phyloP scores from a whole-genome alignment of 495 filamentous ascomycete species.

The Ramalina peruviana region DNA sequence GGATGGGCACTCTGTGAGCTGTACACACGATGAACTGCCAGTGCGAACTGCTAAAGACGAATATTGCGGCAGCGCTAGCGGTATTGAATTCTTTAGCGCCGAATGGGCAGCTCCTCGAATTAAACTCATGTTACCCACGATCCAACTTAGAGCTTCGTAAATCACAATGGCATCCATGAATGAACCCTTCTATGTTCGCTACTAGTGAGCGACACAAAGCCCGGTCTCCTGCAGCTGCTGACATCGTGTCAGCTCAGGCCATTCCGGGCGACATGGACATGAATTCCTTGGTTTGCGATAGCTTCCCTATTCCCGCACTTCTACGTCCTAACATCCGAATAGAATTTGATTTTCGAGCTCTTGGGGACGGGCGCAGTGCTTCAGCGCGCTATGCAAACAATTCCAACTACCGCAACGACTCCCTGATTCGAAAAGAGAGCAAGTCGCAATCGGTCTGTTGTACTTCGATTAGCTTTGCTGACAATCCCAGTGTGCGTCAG shows the following conservation, averaged over 20 bases:
- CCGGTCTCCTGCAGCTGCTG: slow-evolving; percentile 36
- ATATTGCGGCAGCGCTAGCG: too few species aligned
- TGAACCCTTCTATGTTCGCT: slow-evolving; percentile 91
- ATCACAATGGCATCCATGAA: slow-evolving; percentile 34
- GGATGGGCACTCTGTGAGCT: too few species aligned
- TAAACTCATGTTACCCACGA: too few species aligned
- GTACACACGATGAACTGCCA: too few species aligned
- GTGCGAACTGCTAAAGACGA: too few species aligned
- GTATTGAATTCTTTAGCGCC: too few species aligned
- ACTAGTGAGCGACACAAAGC: slow-evolving; percentile 58
- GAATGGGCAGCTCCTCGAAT: too few species aligned
- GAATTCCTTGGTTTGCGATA: slow-evolving; percentile 74
- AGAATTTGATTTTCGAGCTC: slow-evolving; percentile 95
- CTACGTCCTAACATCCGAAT: slow-evolving; percentile 18
- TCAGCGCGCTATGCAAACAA: slow-evolving; percentile 97
- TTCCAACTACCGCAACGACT: slow-evolving; percentile 98
- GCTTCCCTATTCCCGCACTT: not conserved
- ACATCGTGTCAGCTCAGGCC: slow-evolving; percentile 64
- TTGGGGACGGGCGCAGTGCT: slow-evolving; percentile 89
- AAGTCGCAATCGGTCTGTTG: slow-evolving; percentile 24
- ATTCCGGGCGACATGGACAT: slow-evolving; percentile 94
- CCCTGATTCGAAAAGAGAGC: slow-evolving; percentile 99
- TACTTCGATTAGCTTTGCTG: not conserved
- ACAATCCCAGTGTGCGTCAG: slow-evolving; percentile 75
- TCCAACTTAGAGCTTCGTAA: too few species aligned